These are phyloP conservation scores for Dysphania ambrosioides DNA, from an alignment of 148 eudicot genomes.

Conservation along the genomic window DNA sequence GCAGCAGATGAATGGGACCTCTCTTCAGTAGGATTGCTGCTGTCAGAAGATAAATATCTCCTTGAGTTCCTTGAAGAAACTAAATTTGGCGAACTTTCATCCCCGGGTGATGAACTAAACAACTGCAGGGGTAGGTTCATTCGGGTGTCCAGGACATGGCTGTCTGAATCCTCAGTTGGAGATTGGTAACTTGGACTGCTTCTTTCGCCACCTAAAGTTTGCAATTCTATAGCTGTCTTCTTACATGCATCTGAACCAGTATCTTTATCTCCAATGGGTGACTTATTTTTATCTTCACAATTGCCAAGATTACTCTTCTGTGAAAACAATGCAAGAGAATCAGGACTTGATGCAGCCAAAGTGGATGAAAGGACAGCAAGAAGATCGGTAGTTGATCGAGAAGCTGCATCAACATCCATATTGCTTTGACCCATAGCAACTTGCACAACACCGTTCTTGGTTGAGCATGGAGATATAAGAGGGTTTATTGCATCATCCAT, in stretches of 20 bases:
- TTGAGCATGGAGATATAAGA: slow-evolving; percentile 13
- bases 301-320: slow-evolving; percentile 35
- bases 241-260: slow-evolving; percentile 8
- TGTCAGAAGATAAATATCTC: slow-evolving; percentile 66
- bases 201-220: slow-evolving; percentile 46
- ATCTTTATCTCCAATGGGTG: slow-evolving; percentile 15
- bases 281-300: slow-evolving; percentile 12
- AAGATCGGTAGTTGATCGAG: slow-evolving; percentile 55
- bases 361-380: slow-evolving; percentile 43
- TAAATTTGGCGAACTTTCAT: slow-evolving; percentile 45
- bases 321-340: slow-evolving; percentile 29
- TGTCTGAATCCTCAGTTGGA: slow-evolving; percentile 59
- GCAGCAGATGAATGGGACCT: slow-evolving; percentile 32
- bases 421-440: slow-evolving; percentile 29
- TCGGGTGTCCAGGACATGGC: slow-evolving; percentile 46
- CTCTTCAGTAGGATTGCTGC: slow-evolving; percentile 70
- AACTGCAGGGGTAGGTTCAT: slow-evolving; percentile 53
- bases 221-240: slow-evolving; percentile 17
- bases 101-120: slow-evolving; percentile 64
- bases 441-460: slow-evolving; percentile 25
- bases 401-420: slow-evolving; percentile 30
- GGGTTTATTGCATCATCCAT: slow-evolving; percentile 33
- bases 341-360: slow-evolving; percentile 38
- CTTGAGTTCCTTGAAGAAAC: slow-evolving; percentile 39
- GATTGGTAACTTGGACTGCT: slow-evolving; percentile 71